A percentile compares a stretch with the other conserved stretches of the same genome.
These are phyloP conservation scores for Gossypium ekmanianum DNA, from an alignment of 345 rosid genomes.

Conservation along the genomic window DNA sequence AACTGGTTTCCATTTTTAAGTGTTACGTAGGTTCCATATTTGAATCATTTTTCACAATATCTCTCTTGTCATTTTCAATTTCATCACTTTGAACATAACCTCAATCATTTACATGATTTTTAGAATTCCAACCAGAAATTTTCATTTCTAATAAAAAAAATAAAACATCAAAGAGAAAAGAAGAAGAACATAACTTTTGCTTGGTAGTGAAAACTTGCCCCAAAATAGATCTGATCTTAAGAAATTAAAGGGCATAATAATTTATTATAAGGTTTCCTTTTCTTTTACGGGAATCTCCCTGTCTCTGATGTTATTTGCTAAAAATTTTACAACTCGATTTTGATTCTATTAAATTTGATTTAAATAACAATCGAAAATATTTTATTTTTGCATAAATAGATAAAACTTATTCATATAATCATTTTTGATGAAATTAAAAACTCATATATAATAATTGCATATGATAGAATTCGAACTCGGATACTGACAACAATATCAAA, in stretches of 20 bases:
- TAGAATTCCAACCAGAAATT: not conserved
- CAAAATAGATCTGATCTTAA: not conserved
- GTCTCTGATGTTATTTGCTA: not conserved
- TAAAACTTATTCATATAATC: too few relatives aligned
- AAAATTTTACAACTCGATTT: too few relatives aligned
- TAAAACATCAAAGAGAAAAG: not conserved
- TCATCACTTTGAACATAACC: not conserved
- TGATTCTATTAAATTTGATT: too few relatives aligned
- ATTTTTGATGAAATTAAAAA: too few relatives aligned
- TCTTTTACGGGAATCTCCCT: constrained; percentile 1
- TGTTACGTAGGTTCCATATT: not conserved
- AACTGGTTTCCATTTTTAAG: not conserved
- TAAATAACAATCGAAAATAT: too few relatives aligned
- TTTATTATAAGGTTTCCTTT: not conserved
- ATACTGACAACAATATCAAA: too few relatives aligned
- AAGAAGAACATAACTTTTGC: not conserved
- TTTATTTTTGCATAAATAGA: too few relatives aligned
- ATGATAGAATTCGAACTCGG: too few relatives aligned
- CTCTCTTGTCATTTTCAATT: not conserved
- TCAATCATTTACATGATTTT: not conserved
- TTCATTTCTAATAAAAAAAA: not conserved
- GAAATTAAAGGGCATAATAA: not conserved
- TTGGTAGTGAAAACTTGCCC: not conserved
- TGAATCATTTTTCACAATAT: not conserved
- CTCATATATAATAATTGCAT: too few relatives aligned